Base-by-base conservation (phyloP, 2,329 filamentous ascomycete species). In the Aspergillus brunneoviolaceus region DNA sequence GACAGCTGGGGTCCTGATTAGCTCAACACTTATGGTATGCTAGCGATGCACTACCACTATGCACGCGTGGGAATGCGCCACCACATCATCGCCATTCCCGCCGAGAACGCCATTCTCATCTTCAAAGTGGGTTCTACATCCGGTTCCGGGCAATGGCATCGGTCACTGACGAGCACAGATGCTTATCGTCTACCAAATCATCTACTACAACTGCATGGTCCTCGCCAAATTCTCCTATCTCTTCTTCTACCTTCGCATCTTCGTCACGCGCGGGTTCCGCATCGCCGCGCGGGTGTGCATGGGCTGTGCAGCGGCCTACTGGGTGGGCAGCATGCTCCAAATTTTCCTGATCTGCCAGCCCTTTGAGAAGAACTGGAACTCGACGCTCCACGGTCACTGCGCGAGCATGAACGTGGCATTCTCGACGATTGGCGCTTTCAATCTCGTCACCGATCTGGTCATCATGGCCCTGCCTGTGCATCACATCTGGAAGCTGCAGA, bases 121-220 rank as follows among this genome's bases (percentile, higher is more conserved):
- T 55, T 48, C 42, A 48, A 55, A 25, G 52, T 55, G 4, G 12
- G 51, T 11, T 42, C 6, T 3, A 7, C 16, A 0, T 29, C 4
- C n/a, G 42, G 11, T 5, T 19, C 12, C 12, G 14, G 12, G 16
- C 29, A 3, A 10, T 16, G 12, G 1, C 16, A 7, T 23, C 39
- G 16, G 16, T 45, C 3, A 19, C 52, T 55, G 47, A 55, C 3
- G 3, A 1, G 25, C 12, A 5, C 2, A 69, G 55, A 65, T 65
- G 59, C 63, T 69, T 12, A 59, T 68, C 7, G 47, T 61, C 39
- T 66, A 66, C 29, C 70, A 73, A 57, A 59, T 65, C 29, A 49
- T 73, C 25, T 74, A 72, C 42, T 69, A 68, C 12, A 59, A 69
- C 55, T 65, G 70, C 29, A 73, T 73, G 60, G 63, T 70, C 12